Percentiles rank a stretch among this genome's conserved stretches.
Evolutionary conservation across 352 stramenopile genomes (phyloP).

Genomic region (Sclerospora graminicola): DNA sequence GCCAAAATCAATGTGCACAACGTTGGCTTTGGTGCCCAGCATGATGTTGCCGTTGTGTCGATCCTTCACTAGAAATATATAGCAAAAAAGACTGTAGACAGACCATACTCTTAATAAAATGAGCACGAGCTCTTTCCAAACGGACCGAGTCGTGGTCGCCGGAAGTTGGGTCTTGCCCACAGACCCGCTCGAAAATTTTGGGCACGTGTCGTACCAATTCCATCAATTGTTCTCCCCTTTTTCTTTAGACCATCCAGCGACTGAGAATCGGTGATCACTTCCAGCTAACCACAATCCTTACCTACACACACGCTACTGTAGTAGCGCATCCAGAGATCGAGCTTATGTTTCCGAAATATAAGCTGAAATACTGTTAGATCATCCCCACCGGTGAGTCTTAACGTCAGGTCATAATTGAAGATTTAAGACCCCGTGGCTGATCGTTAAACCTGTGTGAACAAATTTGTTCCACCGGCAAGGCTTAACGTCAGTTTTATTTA

Average conservation of each 20-base stretch:
- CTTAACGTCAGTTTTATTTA: no score
- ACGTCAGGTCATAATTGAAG: no score
- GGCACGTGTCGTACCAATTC: constrained; percentile 20
- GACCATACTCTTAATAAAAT: constrained; percentile 93
- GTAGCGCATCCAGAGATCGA: constrained; percentile 87
- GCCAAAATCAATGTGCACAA: constrained; percentile 99
- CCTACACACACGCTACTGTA: constrained; percentile 93
- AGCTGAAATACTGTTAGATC: constrained; percentile 90
- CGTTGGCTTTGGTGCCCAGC: constrained; percentile 93
- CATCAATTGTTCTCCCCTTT: constrained; percentile 39
- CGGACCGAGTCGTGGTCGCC: constrained; percentile 28
- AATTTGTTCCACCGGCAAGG: no score
- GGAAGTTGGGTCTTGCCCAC: constrained; percentile 29
- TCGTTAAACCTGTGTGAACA: no score
- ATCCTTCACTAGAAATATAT: constrained; percentile 98
- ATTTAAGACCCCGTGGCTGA: no score
- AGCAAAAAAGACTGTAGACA: constrained; percentile 94
- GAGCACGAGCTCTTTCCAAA: constrained; percentile 76
- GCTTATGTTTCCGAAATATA: constrained; percentile 86
- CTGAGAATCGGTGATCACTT: constrained; percentile 92
- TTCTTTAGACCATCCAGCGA: constrained; percentile 95
- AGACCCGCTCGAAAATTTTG: constrained; percentile 44
- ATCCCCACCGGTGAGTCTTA: no score
- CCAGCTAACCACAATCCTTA: constrained; percentile 89
- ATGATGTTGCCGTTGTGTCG: constrained; percentile 99